Percentiles rank a stretch among this genome's conserved stretches.
phyloP scores from a whole-genome alignment of 352 stramenopile species.

The Pythium angustatum region DNA sequence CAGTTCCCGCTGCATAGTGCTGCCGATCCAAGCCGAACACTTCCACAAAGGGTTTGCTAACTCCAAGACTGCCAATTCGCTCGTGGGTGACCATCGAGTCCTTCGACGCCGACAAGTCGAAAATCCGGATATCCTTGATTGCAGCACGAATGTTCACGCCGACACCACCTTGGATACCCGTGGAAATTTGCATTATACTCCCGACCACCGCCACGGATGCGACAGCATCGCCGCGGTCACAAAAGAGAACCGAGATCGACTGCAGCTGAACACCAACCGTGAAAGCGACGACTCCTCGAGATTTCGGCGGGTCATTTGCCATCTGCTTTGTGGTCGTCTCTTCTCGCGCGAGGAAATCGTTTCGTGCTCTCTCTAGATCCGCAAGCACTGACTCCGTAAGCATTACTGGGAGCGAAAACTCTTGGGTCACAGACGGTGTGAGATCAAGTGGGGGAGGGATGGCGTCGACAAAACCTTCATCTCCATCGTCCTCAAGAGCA shows the following conservation, averaged over 20 bases:
- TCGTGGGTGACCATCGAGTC: slow-evolving; percentile 9
- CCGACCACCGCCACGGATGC: slow-evolving; percentile 60
- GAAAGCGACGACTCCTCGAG: slow-evolving; percentile 6
- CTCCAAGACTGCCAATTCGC: slow-evolving; percentile 2
- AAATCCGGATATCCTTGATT: slow-evolving; percentile 70
- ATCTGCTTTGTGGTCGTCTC: not conserved
- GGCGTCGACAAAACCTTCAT: slow-evolving; percentile 35
- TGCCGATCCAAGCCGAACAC: slow-evolving; percentile 56
- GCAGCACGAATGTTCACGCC: slow-evolving; percentile 46
- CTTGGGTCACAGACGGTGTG: slow-evolving; percentile 56
- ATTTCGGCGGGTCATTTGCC: not conserved
- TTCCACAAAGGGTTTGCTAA: slow-evolving; percentile 40
- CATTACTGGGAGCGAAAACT: slow-evolving; percentile 70
- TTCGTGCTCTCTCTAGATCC: slow-evolving; percentile 78
- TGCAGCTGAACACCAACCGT: slow-evolving; percentile 60
- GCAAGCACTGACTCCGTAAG: slow-evolving; percentile 80
- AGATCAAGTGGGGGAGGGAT: slow-evolving; percentile 59
- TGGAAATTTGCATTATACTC: slow-evolving; percentile 21
- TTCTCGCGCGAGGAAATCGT: slow-evolving; percentile 50
- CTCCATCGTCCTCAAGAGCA: slow-evolving; percentile 29
- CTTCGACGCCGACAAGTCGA: slow-evolving; percentile 55
- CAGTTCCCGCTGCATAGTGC: not conserved
- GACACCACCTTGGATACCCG: slow-evolving; percentile 12
- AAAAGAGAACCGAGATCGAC: slow-evolving; percentile 79
- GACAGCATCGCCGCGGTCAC: slow-evolving; percentile 65